A percentile compares a stretch with the other conserved stretches of the same genome.
Conservation (phyloP, 371 early-diverging fungal genomes). For the Mortierella polycephala region DNA sequence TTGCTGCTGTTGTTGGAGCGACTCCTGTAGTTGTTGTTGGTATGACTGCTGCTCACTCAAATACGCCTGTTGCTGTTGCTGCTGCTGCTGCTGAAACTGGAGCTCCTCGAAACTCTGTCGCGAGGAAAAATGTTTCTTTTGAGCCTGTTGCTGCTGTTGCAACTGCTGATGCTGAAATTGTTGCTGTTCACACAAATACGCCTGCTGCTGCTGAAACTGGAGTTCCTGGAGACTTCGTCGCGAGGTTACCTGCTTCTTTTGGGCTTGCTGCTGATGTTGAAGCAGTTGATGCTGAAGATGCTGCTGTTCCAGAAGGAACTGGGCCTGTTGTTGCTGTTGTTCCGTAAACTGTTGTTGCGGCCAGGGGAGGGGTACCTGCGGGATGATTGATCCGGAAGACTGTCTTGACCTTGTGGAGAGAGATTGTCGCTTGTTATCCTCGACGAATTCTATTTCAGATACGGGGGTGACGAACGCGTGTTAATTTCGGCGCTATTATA, state of each 20-base stretch:
- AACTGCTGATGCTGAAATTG: slow-evolving; percentile 8
- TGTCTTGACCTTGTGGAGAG: slow-evolving; percentile 23
- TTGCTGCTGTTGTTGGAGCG: slow-evolving; percentile 21
- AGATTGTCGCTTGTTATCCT: slow-evolving; percentile 16
- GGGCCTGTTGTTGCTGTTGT: no score
- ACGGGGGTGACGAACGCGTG: no score
- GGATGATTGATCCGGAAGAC: slow-evolving; percentile 24
- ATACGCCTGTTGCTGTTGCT: slow-evolving; percentile 18
- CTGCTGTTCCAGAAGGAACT: slow-evolving; percentile 4
- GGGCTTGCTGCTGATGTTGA: slow-evolving; percentile 9
- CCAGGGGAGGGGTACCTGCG: slow-evolving; percentile 37
- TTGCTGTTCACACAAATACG: not conserved
- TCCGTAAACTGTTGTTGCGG: slow-evolving; percentile 2
- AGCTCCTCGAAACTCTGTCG: slow-evolving; percentile 30
- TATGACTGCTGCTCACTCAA: slow-evolving; percentile 13
- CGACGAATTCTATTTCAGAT: slow-evolving; percentile 17
- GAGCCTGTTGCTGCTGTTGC: slow-evolving; percentile 3
- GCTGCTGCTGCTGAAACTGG: slow-evolving; percentile 17
- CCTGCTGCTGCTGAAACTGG: not conserved
- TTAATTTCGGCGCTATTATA: no score
- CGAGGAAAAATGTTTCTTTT: slow-evolving; percentile 16
- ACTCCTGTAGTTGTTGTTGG: slow-evolving; percentile 2
- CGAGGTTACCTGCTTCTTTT: no score
- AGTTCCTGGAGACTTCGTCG: no score
- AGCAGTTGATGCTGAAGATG: slow-evolving; percentile 1